Conservation (phyloP, 805 yeast genomes). For the Sugiyamaella mastotermitis region DNA sequence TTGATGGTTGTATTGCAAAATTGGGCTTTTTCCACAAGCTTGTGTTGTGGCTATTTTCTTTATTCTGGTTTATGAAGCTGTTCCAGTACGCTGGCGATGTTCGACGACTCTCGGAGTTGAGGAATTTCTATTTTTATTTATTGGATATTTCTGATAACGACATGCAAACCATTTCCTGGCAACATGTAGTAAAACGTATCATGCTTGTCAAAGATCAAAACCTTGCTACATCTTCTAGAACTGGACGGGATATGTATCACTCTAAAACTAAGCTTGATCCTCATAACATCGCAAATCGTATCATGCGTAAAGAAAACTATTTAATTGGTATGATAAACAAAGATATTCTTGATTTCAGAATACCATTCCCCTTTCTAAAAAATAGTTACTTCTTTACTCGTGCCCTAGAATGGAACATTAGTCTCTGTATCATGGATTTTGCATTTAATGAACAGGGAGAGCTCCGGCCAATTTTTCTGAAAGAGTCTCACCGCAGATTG, state of each 20-base stretch:
- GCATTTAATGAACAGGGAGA: conserved; percentile 82
- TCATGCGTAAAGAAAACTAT: conserved; percentile 93
- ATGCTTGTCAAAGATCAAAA: conserved; percentile 75
- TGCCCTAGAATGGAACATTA: conserved; percentile 91
- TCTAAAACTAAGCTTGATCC: conserved; percentile 78
- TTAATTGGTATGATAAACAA: conserved; percentile 84
- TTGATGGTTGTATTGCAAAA: conserved; percentile 42
- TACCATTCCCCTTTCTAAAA: conserved; percentile 43
- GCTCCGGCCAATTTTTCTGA: conserved; percentile 61
- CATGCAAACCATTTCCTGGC: conserved; percentile 91
- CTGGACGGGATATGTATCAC: conserved; percentile 28
- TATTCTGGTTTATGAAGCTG: conserved; percentile 35
- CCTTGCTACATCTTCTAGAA: conserved; percentile 48
- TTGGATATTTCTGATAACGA: conserved; percentile 73
- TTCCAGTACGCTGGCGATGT: conserved; percentile 50
- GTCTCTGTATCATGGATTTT: conserved; percentile 79
- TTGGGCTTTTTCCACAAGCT: conserved; percentile 47
- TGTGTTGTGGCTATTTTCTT: conserved; percentile 55
- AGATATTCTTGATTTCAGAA: conserved; percentile 59
- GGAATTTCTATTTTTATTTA: conserved; percentile 67
- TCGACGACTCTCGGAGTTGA: conserved; percentile 64
- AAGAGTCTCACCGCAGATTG: conserved; percentile 60
- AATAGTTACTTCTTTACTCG: conserved; percentile 50
- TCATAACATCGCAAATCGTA: conserved; percentile 89
- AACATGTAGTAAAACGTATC: conserved; percentile 68